Base-by-base conservation (phyloP, 1,284 basidiomycete genomes). In the Coriolopsis trogii region DNA sequence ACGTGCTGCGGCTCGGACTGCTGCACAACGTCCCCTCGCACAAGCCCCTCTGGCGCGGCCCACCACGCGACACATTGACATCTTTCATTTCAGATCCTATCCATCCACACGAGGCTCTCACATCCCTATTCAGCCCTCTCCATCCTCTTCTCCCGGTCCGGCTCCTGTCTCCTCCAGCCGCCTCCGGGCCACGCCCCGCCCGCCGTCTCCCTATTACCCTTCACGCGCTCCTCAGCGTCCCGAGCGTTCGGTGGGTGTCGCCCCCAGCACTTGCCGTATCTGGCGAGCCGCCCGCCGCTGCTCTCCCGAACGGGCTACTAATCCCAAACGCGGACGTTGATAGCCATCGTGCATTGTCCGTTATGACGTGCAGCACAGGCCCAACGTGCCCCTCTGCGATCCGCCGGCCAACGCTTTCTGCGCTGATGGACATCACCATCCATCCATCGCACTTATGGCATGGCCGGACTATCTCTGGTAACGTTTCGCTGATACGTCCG, bases 41-140 rank as follows among this genome's bases (percentile, higher is more conserved):
- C 38, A 21, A 6, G 29, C 5, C 33, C 33, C 9, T 34, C 33
- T 16, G 9, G 41, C 41, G 29, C 13, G 24, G 26, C 9, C n/a
- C n/a, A n/a, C n/a, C n/a, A n/a, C n/a, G n/a, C n/a, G n/a, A n/a
- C n/a, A n/a, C n/a, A n/a, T n/a, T n/a, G n/a, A n/a, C n/a, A 29
- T 29, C 34, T 46, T 47, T 40, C 38, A 41, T 41, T 39, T 24
- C 21, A 48, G 29, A 48, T 38, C 37, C 34, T 21, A 48, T 48
- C 46, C 18, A 25, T 34, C 24, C 13, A 41, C 46, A 41, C 25
- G 46, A 40, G 30, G 30, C 46, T 48, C 39, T 10, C 41, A 20
- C 31, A 33, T 20, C 44, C 44, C 23, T 28, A 30, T 30, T 2
- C 45, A 46, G 37, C 15, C n/a, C 6, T 23, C 24, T 24, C 29